Evolutionary conservation across 2,329 filamentous ascomycete species (phyloP).

Genomic region (Thelonectria rubi): DNA sequence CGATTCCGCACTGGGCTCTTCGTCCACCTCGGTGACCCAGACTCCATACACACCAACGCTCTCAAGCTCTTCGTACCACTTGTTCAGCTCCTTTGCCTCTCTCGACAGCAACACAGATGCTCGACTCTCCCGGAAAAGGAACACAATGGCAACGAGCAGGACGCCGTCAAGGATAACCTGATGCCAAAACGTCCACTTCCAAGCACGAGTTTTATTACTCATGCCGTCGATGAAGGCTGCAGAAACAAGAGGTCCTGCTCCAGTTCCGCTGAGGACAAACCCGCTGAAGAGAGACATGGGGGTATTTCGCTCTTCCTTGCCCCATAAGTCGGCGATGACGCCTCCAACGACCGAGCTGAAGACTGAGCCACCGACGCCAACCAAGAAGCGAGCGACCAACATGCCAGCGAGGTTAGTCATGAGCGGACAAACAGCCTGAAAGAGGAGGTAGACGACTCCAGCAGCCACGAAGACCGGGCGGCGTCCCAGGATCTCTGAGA

Average conservation of each 20-base stretch:
- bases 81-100: conserved; percentile 78
- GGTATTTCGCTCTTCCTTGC: conserved; percentile 80
- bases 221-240: conserved; percentile 74
- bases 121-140: conserved; percentile 83
- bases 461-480: conserved; percentile 82
- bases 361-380: conserved; percentile 78
- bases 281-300: conserved; percentile 93
- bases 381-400: conserved; percentile 77
- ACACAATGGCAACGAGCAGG: conserved; percentile 66
- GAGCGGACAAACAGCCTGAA: conserved; percentile 77
- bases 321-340: conserved; percentile 87
- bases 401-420: conserved; percentile 76
- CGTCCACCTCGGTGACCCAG: conserved; percentile 44
- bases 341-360: conserved; percentile 95
- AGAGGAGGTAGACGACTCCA: conserved; percentile 75
- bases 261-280: conserved; percentile 79
- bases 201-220: conserved; percentile 56
- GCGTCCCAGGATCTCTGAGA: conserved; percentile 88
- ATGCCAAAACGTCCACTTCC: conserved; percentile 91
- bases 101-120: conserved; percentile 81
- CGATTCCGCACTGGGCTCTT: conserved; percentile 28
- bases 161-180: conserved; percentile 76
- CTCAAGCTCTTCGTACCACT: conserved; percentile 81
- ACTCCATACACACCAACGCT: conserved; percentile 64
- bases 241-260: conserved; percentile 77